Conservation (phyloP, 306 rosid species). For the Acacia crassicarpa region DNA sequence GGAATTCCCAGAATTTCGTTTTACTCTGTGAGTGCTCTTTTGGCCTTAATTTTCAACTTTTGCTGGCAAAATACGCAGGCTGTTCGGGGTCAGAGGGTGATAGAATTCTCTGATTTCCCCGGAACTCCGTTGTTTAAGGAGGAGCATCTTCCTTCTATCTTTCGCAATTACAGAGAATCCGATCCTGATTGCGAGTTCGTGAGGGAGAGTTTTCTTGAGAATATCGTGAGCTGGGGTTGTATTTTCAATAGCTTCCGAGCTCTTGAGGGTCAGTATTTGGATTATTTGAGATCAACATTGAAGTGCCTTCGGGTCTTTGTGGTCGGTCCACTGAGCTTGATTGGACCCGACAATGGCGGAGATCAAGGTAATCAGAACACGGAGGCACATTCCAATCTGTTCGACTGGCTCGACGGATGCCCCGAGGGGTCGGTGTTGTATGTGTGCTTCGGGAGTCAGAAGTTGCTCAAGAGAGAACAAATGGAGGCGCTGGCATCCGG, state of each 20-base stretch:
- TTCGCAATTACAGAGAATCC: slow-evolving; percentile 2
- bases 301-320: slow-evolving; percentile 30
- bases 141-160: slow-evolving; percentile 41
- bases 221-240: slow-evolving; percentile 40
- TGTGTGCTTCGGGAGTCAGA: slow-evolving; percentile 64
- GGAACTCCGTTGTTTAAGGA: slow-evolving; percentile 35
- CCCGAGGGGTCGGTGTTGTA: slow-evolving; percentile 49
- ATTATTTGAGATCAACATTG: slow-evolving; percentile 11
- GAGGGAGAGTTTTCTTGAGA: slow-evolving; percentile 22
- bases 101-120: slow-evolving; percentile 38
- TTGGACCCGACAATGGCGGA: not conserved
- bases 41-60: not conserved
- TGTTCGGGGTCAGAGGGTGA: not conserved
- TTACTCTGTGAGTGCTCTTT: slow-evolving; percentile 16
- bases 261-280: slow-evolving; percentile 39
- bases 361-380: not conserved
- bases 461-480: slow-evolving; percentile 37
- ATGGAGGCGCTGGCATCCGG: slow-evolving; percentile 54
- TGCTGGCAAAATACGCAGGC: slow-evolving; percentile 12
- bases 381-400: not conserved
- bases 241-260: slow-evolving; percentile 36
- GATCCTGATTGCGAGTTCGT: slow-evolving; percentile 34
- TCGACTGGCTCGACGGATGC: slow-evolving; percentile 47
- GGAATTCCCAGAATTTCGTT: slow-evolving; percentile 40
- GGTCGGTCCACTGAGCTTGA: slow-evolving; percentile 42